phyloP scores from a whole-genome alignment of 1,139 yeast species.

The Taphrina flavorubra region DNA sequence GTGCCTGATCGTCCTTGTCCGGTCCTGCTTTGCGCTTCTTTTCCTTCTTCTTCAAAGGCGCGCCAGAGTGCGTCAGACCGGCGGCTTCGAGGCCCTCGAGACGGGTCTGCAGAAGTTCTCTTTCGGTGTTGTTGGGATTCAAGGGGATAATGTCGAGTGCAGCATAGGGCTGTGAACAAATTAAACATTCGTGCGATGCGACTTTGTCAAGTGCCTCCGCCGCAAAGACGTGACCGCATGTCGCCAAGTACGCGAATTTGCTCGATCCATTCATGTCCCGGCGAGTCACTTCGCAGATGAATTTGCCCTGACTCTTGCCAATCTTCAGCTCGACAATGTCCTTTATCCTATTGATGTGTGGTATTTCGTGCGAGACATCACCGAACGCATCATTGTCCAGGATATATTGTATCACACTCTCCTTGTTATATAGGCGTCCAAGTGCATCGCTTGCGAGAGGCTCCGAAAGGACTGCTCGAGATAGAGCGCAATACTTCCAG shows the following conservation, averaged over 20 bases:
- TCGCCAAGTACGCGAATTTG: constrained; percentile 58
- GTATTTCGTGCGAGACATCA: constrained; percentile 49
- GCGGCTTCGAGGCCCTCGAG: constrained; percentile 51
- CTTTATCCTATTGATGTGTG: constrained; percentile 59
- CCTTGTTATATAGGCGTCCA: constrained; percentile 75
- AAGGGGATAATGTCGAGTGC: constrained; percentile 53
- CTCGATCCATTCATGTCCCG: constrained; percentile 53
- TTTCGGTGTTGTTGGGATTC: constrained; percentile 53
- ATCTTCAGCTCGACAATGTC: constrained; percentile 61
- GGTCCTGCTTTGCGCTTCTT: constrained; percentile 49
- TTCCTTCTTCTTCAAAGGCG: constrained; percentile 51
- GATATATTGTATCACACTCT: constrained; percentile 65
- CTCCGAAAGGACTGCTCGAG: constrained; percentile 53
- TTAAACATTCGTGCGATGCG: constrained; percentile 34
- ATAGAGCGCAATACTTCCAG: constrained; percentile 58
- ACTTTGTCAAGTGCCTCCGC: constrained; percentile 54
- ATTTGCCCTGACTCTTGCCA: constrained; percentile 48
- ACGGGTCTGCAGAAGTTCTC: constrained; percentile 52
- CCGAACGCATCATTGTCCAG: constrained; percentile 53
- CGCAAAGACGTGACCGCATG: constrained; percentile 63
- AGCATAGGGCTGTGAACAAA: constrained; percentile 41
- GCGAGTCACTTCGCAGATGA: constrained; percentile 63
- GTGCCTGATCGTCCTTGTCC: constrained; percentile 38
- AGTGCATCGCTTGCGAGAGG: constrained; percentile 74
- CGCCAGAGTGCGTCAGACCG: constrained; percentile 61